Conservation (phyloP, 495 filamentous ascomycete genomes). For the Daldinia caldariorum region DNA sequence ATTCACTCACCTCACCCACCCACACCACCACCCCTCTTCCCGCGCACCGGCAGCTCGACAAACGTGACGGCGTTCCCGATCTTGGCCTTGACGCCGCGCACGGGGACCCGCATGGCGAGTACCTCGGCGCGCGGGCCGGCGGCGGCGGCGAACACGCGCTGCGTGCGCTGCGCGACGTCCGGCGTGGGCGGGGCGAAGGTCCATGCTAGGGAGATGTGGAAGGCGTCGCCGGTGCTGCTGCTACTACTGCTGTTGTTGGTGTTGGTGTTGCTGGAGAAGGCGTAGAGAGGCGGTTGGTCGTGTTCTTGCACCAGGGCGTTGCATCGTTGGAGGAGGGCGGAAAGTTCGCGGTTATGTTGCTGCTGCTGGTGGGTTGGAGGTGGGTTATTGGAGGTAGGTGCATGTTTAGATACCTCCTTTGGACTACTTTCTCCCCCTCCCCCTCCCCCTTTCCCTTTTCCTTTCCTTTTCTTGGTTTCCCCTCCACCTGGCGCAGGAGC, state of each 20-base stretch:
- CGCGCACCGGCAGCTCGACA: constrained; percentile 55
- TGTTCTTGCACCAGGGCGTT: constrained; percentile 69
- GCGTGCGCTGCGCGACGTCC: constrained; percentile 49
- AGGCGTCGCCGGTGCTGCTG: constrained; percentile 62
- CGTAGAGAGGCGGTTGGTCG: constrained; percentile 79
- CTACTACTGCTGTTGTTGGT: too few species aligned
- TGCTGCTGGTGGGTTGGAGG: background rate
- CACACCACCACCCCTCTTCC: constrained; percentile 15
- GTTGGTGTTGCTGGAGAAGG: constrained; percentile 37
- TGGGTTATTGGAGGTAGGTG: background rate
- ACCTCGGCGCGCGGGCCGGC: constrained; percentile 23
- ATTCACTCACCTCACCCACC: too few species aligned
- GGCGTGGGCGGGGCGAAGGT: constrained; percentile 60
- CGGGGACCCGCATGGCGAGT: constrained; percentile 49
- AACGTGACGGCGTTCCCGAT: constrained; percentile 77
- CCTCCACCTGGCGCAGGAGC: background rate
- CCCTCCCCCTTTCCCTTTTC: too few species aligned
- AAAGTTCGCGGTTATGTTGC: constrained; percentile 63
- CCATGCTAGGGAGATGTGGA: constrained; percentile 89
- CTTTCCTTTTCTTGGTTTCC: background rate
- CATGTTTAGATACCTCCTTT: background rate
- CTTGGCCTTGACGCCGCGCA: constrained; percentile 73
- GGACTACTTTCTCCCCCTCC: background rate
- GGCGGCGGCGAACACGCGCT: constrained; percentile 36
- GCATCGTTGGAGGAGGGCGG: constrained; percentile 68